Conservation (phyloP, 2,329 filamentous ascomycete species). For the Septoria linicola region DNA sequence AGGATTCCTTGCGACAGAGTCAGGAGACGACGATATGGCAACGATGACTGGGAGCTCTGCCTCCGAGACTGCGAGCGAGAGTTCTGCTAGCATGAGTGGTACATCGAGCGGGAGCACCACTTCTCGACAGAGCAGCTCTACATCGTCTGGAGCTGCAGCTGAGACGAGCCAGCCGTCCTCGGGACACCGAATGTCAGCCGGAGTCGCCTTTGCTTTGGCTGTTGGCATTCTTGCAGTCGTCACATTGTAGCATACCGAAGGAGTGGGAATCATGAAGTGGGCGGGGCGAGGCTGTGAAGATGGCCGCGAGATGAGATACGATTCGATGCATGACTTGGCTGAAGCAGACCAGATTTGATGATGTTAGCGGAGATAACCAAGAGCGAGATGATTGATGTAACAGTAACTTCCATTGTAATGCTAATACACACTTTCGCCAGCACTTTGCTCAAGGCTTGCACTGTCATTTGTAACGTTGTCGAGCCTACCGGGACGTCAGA, state of each 20-base stretch:
- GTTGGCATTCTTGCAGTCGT: slow-evolving; percentile 4
- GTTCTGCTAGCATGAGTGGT: not conserved
- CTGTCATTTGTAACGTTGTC: too few species aligned
- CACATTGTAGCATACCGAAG: not conserved
- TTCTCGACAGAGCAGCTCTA: not conserved
- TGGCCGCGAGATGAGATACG: too few species aligned
- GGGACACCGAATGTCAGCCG: slow-evolving; percentile 2
- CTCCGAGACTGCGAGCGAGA: not conserved
- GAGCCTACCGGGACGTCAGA: too few species aligned
- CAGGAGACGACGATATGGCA: not conserved
- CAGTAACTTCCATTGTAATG: too few species aligned
- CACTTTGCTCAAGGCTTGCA: too few species aligned
- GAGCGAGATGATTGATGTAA: too few species aligned
- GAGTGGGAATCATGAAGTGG: too few species aligned
- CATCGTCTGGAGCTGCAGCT: not conserved
- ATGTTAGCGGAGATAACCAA: too few species aligned
- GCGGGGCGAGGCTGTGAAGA: too few species aligned
- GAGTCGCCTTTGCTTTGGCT: slow-evolving; percentile 7
- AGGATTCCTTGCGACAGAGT: slow-evolving; percentile 4
- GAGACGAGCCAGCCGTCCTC: slow-evolving; percentile 3
- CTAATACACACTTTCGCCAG: too few species aligned
- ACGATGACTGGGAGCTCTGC: not conserved
- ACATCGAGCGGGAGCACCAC: not conserved
- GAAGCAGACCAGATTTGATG: too few species aligned
- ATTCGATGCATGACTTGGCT: too few species aligned